Percentiles rank a stretch among this genome's conserved stretches.
These are phyloP conservation scores for Ettlia oleoabundans DNA, from an alignment of 139 green algal species.

Conservation along the genomic window DNA sequence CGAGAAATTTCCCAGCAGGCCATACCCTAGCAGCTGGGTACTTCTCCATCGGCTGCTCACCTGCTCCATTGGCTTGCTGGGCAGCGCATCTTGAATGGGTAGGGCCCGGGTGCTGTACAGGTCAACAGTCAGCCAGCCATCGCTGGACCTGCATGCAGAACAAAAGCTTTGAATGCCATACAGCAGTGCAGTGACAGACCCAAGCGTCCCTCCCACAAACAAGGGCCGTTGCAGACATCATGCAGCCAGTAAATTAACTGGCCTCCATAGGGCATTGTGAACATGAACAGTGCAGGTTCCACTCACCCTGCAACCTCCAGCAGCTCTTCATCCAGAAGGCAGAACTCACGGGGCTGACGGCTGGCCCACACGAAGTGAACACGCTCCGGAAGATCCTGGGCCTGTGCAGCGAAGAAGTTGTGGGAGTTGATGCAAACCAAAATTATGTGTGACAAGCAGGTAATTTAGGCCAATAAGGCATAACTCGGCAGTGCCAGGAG, in stretches of 20 bases:
- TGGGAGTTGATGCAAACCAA: neutral
- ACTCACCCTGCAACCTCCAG: neutral
- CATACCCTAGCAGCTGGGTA: too few species aligned
- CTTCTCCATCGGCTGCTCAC: too few species aligned
- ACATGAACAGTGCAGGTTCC: too few species aligned
- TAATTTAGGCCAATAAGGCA: too few species aligned
- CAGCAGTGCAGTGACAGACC: too few species aligned
- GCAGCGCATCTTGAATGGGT: neutral
- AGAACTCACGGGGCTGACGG: constrained; percentile 35
- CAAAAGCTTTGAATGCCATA: neutral
- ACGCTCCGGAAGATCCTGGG: neutral
- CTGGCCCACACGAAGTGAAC: constrained; percentile 33
- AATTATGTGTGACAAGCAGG: neutral
- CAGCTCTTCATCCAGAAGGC: constrained; percentile 26
- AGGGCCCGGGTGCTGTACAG: constrained; percentile 6
- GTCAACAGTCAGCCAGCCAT: constrained; percentile 30
- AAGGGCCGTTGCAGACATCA: neutral
- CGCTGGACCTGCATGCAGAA: neutral
- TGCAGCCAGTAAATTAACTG: too few species aligned
- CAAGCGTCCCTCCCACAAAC: neutral
- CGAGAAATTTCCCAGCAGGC: too few species aligned
- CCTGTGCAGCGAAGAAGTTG: neutral
- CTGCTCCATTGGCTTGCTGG: neutral
- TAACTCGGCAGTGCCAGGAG: neutral
- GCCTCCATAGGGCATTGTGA: too few species aligned